Conservation (phyloP, 2,329 filamentous ascomycete genomes). For the Talaromyces islandicus region DNA sequence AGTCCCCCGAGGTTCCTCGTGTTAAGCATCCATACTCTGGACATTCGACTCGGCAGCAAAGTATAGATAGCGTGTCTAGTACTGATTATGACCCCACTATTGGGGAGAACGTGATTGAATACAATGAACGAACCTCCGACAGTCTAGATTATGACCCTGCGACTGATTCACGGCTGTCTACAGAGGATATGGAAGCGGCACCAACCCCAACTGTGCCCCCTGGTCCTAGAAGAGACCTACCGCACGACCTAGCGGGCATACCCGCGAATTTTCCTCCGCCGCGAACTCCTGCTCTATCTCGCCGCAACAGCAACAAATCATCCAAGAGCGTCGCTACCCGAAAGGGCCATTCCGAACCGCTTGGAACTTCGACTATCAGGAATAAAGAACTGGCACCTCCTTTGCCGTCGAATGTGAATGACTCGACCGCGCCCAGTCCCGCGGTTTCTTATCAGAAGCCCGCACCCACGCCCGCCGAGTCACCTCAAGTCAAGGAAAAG, state of each 20-base stretch:
- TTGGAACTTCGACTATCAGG: conserved; percentile 30
- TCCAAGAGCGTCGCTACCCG: conserved; percentile 30
- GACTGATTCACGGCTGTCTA: conserved; percentile 17
- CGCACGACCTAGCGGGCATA: conserved; percentile 29
- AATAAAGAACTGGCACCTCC: conserved; percentile 26
- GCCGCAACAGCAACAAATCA: conserved; percentile 40
- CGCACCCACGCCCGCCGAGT: conserved; percentile 31
- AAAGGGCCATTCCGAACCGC: conserved; percentile 33
- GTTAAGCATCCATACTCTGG: conserved; percentile 1
- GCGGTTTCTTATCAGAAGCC: conserved; percentile 48
- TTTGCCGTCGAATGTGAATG: conserved; percentile 38
- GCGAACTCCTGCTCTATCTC: conserved; percentile 28
- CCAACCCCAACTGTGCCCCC: conserved; percentile 79
- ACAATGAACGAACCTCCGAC: conserved; percentile 32
- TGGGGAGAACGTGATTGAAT: conserved; percentile 4
- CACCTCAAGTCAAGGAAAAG: conserved; percentile 55
- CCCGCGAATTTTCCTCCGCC: conserved; percentile 19
- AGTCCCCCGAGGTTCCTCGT: conserved; percentile 14
- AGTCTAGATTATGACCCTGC: conserved; percentile 39
- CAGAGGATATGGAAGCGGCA: conserved; percentile 67
- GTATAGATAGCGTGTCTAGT: conserved; percentile 70
- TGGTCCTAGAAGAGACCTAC: conserved; percentile 59
- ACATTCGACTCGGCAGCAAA: conserved; percentile 56
- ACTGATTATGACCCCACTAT: conserved; percentile 49
- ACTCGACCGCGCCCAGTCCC: conserved; percentile 49